Evolutionary conservation across 345 rosid genomes (phyloP).

Genomic region (Citrus maxima): DNA sequence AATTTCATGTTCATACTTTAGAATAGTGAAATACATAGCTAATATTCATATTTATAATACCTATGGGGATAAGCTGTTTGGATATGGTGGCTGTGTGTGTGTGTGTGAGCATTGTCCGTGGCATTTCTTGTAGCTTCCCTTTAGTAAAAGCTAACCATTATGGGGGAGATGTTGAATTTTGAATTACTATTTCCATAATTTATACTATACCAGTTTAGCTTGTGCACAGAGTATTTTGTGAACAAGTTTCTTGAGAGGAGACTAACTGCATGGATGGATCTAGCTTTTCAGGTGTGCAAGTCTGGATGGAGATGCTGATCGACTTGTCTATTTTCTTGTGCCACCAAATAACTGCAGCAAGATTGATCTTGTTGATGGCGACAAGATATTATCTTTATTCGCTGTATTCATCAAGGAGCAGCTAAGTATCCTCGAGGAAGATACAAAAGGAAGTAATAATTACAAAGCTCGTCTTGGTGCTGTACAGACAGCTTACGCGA

Average conservation of each 20-base stretch:
- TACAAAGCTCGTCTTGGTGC: constrained; percentile 57
- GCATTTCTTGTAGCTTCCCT: neutral
- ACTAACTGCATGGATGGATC: constrained; percentile 30
- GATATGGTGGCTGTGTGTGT: neutral
- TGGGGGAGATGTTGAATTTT: neutral
- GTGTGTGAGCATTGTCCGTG: neutral
- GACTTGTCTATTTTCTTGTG: constrained; percentile 68
- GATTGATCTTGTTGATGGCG: constrained; percentile 83
- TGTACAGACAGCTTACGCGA: constrained; percentile 96
- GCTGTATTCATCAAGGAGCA: constrained; percentile 82
- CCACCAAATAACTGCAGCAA: constrained; percentile 34
- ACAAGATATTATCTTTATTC: constrained; percentile 85
- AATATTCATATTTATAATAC: neutral
- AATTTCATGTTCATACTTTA: neutral
- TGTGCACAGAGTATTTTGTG: neutral
- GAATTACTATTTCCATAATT: neutral
- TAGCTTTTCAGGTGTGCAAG: constrained; percentile 82
- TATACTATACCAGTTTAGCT: neutral
- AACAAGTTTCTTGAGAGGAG: neutral
- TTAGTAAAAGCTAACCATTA: neutral
- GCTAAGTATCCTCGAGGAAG: constrained; percentile 42
- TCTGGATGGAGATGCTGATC: constrained; percentile 97
- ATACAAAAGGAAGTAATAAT: constrained; percentile 15
- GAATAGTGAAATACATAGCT: neutral
- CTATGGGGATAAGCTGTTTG: neutral